A percentile compares a stretch with the other conserved stretches of the same genome.
Conservation (phyloP, 768 basidiomycete species). For the Podaxis rugospora region DNA sequence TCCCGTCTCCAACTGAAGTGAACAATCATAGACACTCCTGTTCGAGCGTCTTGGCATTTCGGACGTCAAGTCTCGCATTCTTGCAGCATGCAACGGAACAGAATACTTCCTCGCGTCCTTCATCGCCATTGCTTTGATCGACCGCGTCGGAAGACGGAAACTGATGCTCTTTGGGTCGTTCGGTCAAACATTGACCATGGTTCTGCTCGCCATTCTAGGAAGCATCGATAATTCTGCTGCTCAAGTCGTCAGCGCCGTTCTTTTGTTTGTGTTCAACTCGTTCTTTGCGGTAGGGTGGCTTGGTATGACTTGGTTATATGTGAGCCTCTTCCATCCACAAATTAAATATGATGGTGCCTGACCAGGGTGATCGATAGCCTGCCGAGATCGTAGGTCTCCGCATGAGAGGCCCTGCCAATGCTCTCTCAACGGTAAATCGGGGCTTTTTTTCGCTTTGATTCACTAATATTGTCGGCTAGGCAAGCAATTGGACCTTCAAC, state of each 20-base stretch:
- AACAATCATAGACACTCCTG: slow-evolving; percentile 40
- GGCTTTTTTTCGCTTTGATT: not conserved
- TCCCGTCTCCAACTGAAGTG: not conserved
- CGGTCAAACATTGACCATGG: slow-evolving; percentile 56
- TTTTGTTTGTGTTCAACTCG: slow-evolving; percentile 68
- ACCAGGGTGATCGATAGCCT: slow-evolving; percentile 31
- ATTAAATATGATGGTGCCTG: not conserved
- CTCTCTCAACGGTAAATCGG: slow-evolving; percentile 44
- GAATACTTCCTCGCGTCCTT: slow-evolving; percentile 72
- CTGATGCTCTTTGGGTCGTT: slow-evolving; percentile 68
- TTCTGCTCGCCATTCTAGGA: slow-evolving; percentile 55
- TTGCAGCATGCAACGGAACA: slow-evolving; percentile 65
- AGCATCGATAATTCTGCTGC: slow-evolving; percentile 42
- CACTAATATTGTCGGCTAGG: slow-evolving; percentile 15
- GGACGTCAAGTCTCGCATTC: slow-evolving; percentile 54
- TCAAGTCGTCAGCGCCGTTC: slow-evolving; percentile 47
- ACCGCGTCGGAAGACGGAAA: slow-evolving; percentile 67
- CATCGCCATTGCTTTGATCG: slow-evolving; percentile 67
- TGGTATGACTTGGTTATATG: slow-evolving; percentile 70
- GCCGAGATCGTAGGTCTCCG: slow-evolving; percentile 62
- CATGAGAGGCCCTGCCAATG: slow-evolving; percentile 62
- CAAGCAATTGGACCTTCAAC: slow-evolving; percentile 54
- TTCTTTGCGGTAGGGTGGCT: slow-evolving; percentile 71
- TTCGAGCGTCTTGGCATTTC: slow-evolving; percentile 57
- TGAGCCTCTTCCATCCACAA: slow-evolving; percentile 23